Base-by-base conservation (phyloP, 345 rosid genomes). In the rapeseed (Brassica napus) region DNA sequence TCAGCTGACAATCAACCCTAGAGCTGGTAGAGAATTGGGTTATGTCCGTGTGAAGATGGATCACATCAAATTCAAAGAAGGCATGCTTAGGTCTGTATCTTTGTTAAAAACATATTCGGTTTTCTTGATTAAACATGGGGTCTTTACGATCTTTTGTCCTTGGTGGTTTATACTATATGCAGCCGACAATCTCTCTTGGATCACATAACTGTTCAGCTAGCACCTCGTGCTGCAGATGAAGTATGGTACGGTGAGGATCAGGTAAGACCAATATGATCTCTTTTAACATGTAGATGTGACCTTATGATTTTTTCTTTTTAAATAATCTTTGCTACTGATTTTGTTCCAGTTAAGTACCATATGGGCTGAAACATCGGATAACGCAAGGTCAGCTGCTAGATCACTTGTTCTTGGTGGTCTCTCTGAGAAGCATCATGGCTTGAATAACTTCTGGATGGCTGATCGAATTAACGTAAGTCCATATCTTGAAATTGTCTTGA, bases 141-240 rank as follows among this genome's bases (percentile, higher is more conserved):
- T 81, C 14, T 44, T 81, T 16, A 65, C 9, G 15, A 61, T 49
- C 18, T 59, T 58, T 65, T 55, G 8, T 65, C 16, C 62, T 74
- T 58, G 0, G 15, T 72, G 58, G 65, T 21, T 49, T 3, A 49
- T 76, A 55, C 44, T 76, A 26, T 71, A 76, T 82, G 85, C 90
- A 92, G 98, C 59, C 93, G 98, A 52, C 96, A 92, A 73, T 90
- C 97, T 68, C 83, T 94, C 68, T 84, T 94, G 83, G 98, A 94
- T 88, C 91, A 94, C 76, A 94, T 94, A 74, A 90, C 97, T 16
- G 98, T 94, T 72, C 98, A 92, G 81, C 84, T 94, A 73, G 98
- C 97, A 73, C 97, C 97, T n/a, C 92, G 96, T 26, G 98, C 97
- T 79, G 98, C 97, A 7, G 98, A 94, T 87, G 98, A 94, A 83